These are phyloP conservation scores for Trifolium repens DNA, from an alignment of 306 rosid species.

Conservation along the genomic window DNA sequence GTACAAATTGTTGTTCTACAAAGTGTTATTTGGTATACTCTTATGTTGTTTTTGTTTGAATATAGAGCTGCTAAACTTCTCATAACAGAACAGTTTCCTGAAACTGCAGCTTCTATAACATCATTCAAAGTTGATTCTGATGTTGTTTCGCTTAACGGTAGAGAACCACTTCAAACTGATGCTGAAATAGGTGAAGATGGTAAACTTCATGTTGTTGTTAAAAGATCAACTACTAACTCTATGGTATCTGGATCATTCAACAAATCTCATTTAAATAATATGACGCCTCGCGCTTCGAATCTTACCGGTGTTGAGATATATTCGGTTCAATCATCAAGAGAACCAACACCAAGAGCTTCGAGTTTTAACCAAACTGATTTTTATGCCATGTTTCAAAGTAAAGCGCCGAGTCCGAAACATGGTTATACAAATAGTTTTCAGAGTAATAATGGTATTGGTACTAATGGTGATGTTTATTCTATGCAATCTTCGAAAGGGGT, in stretches of 20 bases:
- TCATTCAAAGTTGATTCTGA: slow-evolving; percentile 81
- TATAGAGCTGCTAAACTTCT: slow-evolving; percentile 83
- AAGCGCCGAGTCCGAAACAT: slow-evolving; percentile 85
- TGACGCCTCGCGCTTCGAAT: slow-evolving; percentile 84
- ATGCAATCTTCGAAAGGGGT: slow-evolving; percentile 77
- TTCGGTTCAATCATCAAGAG: slow-evolving; percentile 83
- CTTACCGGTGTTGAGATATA: slow-evolving; percentile 90
- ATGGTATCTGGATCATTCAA: slow-evolving; percentile 74
- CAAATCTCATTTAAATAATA: slow-evolving; percentile 69
- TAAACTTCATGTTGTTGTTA: slow-evolving; percentile 78
- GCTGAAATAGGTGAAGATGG: slow-evolving; percentile 91
- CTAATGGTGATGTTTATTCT: slow-evolving; percentile 57
- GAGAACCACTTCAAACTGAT: slow-evolving; percentile 72
- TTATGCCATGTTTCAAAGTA: slow-evolving; percentile 84
- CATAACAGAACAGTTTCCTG: slow-evolving; percentile 82
- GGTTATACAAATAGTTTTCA: slow-evolving; percentile 56
- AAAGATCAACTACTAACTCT: slow-evolving; percentile 67
- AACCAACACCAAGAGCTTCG: slow-evolving; percentile 87
- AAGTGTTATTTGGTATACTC: slow-evolving; percentile 89
- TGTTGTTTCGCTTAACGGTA: slow-evolving; percentile 77
- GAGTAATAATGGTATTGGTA: not conserved
- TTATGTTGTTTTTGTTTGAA: slow-evolving; percentile 84
- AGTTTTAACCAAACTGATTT: slow-evolving; percentile 88
- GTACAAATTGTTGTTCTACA: slow-evolving; percentile 87
- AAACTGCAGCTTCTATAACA: slow-evolving; percentile 80